These are phyloP conservation scores for Suhomyces atakaporum DNA, from an alignment of 1,139 yeast genomes.

Conservation along the genomic window DNA sequence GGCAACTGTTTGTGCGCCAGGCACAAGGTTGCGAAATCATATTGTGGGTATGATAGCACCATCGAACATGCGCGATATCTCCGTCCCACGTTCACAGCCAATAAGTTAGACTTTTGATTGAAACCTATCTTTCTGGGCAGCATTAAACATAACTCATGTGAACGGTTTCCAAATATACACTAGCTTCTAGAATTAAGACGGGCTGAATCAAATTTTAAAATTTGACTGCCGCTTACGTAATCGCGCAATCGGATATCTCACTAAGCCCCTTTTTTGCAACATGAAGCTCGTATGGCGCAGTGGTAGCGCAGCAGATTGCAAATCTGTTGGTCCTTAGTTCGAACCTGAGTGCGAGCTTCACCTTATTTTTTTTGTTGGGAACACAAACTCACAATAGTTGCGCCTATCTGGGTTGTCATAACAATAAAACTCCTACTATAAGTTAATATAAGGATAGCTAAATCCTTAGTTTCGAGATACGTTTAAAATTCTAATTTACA, in stretches of 20 bases:
- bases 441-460: background rate
- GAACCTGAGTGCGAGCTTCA: constrained; percentile 78
- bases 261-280: background rate
- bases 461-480: background rate
- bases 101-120: no score
- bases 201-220: no score
- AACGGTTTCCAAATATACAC: no score
- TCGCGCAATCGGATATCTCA: background rate
- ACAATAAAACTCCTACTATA: background rate
- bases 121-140: no score
- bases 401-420: background rate
- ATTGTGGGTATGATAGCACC: no score
- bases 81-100: no score
- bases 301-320: constrained; percentile 93
- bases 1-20: no score
- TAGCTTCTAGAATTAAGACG: no score
- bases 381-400: background rate
- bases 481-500: background rate
- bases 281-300: constrained; percentile 77
- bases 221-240: background rate
- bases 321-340: constrained; percentile 90
- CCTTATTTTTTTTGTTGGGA: constrained; percentile 17
- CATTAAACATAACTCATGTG: no score
- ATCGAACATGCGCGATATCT: no score
- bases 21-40: no score